These are phyloP conservation scores for Solanum bukasovii DNA, from an alignment of 257 asterid genomes.

Conservation along the genomic window DNA sequence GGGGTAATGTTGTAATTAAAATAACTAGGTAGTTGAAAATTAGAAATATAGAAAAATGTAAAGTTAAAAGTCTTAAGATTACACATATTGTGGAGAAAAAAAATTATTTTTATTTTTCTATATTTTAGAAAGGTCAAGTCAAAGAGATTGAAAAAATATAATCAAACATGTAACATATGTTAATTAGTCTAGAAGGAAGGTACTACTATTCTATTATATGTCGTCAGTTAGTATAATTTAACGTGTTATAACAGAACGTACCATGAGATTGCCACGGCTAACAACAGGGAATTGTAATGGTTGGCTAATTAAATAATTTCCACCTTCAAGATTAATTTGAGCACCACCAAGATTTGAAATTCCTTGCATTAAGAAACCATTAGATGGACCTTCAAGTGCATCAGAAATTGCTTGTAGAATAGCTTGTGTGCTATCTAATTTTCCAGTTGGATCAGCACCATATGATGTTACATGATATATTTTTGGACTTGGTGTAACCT, in stretches of 20 bases:
- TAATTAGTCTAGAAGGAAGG: background rate
- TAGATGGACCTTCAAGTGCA: constrained; percentile 47
- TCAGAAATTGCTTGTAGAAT: constrained; percentile 50
- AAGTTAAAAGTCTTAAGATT: background rate
- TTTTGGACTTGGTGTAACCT: constrained; percentile 19
- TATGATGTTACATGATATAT: constrained; percentile 60
- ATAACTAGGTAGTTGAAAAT: background rate
- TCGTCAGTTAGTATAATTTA: background rate
- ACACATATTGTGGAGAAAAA: background rate
- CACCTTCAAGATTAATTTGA: constrained; percentile 76
- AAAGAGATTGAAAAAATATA: background rate
- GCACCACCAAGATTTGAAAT: constrained; percentile 83
- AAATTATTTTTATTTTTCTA: background rate
- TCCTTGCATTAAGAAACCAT: constrained; percentile 45
- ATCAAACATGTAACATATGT: background rate
- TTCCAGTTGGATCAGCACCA: constrained; percentile 87
- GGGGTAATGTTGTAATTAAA: background rate
- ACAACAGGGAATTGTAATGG: constrained; percentile 53
- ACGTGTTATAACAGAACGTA: constrained; percentile 22
- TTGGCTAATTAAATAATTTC: constrained; percentile 64
- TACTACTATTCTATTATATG: no score
- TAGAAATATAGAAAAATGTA: background rate
- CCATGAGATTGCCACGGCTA: constrained; percentile 67
- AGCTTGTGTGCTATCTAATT: constrained; percentile 60
- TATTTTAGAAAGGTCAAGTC: background rate